Percentiles rank a stretch among this genome's conserved stretches.
phyloP scores from a whole-genome alignment of 345 rosid genomes.

The Odontarrhena argentea region DNA sequence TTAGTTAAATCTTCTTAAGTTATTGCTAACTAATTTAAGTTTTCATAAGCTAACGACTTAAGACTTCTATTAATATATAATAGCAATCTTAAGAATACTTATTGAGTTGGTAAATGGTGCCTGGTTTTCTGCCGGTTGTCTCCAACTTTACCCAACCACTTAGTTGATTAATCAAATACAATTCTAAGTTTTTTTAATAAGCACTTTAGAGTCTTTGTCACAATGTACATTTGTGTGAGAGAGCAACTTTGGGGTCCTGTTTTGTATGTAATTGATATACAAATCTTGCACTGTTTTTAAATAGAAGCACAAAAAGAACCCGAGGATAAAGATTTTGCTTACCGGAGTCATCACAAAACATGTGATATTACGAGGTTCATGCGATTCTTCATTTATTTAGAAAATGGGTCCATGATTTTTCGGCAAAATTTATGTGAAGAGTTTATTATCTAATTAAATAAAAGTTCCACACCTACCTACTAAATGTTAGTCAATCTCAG shows the following conservation, averaged over 20 bases:
- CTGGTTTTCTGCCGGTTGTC: constrained; percentile 42
- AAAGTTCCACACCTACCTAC: constrained; percentile 26
- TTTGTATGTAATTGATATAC: background rate
- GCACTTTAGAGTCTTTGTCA: constrained; percentile 8
- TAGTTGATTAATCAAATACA: constrained; percentile 22
- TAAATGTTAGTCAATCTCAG: constrained; percentile 19
- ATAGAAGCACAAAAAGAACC: background rate
- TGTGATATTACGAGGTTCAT: background rate
- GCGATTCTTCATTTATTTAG: background rate
- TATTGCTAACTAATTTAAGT: background rate
- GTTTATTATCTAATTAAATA: background rate
- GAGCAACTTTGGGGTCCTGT: background rate
- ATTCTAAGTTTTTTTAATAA: background rate
- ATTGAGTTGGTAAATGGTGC: constrained; percentile 36
- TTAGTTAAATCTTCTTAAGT: background rate
- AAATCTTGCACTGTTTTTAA: constrained; percentile 3
- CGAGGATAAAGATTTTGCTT: background rate
- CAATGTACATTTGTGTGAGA: background rate
- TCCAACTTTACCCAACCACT: constrained; percentile 32
- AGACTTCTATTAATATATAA: background rate
- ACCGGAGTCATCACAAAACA: constrained; percentile 5
- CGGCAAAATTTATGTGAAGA: background rate
- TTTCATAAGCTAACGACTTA: background rate
- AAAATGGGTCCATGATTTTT: background rate
- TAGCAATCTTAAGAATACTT: constrained; percentile 2